phyloP scores from a whole-genome alignment of 805 yeast genomes.

The Candida bentonensis region DNA sequence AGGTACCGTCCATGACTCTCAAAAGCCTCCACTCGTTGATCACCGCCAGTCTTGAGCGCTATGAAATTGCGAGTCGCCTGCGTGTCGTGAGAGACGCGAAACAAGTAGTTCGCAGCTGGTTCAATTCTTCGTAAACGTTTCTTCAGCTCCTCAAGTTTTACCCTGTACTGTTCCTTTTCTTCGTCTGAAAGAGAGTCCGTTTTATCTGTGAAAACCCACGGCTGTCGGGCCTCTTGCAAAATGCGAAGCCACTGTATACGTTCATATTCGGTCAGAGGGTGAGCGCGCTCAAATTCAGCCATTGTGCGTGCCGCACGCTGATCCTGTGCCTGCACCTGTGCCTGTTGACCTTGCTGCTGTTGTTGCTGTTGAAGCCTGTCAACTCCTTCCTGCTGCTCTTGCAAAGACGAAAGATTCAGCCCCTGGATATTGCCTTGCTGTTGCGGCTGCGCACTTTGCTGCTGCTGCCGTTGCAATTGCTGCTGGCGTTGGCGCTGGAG shows the following conservation, averaged over 20 bases:
- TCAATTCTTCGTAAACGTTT: background rate
- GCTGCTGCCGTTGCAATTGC: slow-evolving; percentile 10
- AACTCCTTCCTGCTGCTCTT: slow-evolving; percentile 8
- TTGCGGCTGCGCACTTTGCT: slow-evolving; percentile 16
- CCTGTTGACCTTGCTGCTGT: slow-evolving; percentile 11
- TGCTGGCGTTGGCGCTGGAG: slow-evolving; percentile 12
- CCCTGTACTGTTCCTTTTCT: background rate
- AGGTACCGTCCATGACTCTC: background rate
- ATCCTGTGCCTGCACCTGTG: slow-evolving; percentile 3
- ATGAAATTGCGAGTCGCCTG: background rate
- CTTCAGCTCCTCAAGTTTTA: background rate
- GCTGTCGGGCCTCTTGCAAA: background rate
- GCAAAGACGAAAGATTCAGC: background rate
- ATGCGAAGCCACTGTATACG: background rate
- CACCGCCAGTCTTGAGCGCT: background rate
- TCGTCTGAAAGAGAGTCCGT: background rate
- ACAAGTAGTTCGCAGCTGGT: background rate
- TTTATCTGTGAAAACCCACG: background rate
- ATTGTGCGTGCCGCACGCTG: background rate
- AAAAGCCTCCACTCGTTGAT: background rate
- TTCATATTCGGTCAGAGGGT: background rate
- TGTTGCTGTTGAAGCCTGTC: slow-evolving; percentile 12
- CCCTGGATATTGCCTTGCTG: slow-evolving; percentile 5
- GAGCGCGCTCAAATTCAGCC: background rate
- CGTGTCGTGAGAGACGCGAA: background rate